phyloP scores from a whole-genome alignment of 495 filamentous ascomycete species.

The Neurospora sp. region DNA sequence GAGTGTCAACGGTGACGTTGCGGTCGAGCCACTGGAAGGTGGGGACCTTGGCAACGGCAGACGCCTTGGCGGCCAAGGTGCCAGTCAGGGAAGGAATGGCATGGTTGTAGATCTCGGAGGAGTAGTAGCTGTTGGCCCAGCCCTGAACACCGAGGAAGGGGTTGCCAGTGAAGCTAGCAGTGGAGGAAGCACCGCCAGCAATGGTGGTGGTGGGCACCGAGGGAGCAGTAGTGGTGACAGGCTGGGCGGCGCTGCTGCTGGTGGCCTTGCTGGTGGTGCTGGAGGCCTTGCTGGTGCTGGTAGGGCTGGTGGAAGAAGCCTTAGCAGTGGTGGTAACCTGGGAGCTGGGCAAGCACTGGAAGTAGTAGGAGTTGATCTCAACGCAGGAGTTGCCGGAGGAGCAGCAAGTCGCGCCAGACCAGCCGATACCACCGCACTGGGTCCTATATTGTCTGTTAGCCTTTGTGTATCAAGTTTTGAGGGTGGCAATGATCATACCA shows the following conservation, averaged over 20 bases:
- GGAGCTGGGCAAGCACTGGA: conserved; percentile 33
- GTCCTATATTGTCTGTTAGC: conserved; percentile 15
- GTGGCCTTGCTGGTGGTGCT: not conserved
- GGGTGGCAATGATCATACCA: conserved; percentile 18
- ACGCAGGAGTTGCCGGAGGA: conserved; percentile 32
- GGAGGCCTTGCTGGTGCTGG: conserved; percentile 3
- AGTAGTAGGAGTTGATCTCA: conserved; percentile 36
- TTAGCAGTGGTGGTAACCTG: conserved; percentile 14
- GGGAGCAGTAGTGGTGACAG: conserved; percentile 2
- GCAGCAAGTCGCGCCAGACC: conserved; percentile 39
- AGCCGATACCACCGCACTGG: conserved; percentile 43
- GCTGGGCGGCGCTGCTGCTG: not conserved
- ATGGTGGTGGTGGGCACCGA: conserved; percentile 3
- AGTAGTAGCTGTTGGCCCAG: conserved; percentile 50
- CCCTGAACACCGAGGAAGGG: conserved; percentile 43
- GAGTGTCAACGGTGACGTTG: conserved; percentile 47
- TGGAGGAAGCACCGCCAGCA: conserved; percentile 8
- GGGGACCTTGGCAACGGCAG: conserved; percentile 53
- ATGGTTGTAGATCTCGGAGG: conserved; percentile 40
- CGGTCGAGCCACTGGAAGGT: conserved; percentile 63
- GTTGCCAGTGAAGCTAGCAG: conserved; percentile 36
- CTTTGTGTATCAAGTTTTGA: not conserved
- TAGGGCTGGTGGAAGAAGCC: conserved; percentile 6
- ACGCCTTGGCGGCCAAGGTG: conserved; percentile 35
- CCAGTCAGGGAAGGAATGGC: conserved; percentile 40